phyloP scores from a whole-genome alignment of 2,329 filamentous ascomycete genomes.

The Thelonectria blattea region DNA sequence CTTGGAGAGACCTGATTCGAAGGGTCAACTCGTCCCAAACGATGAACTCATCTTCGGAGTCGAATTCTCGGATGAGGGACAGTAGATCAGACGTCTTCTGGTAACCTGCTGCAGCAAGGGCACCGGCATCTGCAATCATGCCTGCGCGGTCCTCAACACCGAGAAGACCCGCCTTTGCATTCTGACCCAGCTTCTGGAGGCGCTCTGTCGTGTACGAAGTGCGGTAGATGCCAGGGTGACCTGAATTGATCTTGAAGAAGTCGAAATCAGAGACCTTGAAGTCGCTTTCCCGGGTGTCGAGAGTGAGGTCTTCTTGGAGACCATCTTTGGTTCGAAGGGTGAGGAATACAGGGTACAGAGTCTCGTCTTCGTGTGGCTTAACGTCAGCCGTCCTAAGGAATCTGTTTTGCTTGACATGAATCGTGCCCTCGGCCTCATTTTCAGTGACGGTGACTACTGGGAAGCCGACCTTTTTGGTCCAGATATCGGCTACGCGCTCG shows the following conservation, averaged over 20 bases:
- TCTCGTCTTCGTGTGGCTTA: constrained; percentile 88
- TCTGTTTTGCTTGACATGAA: constrained; percentile 91
- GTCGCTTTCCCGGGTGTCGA: constrained; percentile 67
- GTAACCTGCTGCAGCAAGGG: constrained; percentile 87
- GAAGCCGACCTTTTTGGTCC: constrained; percentile 96
- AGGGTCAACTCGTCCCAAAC: constrained; percentile 93
- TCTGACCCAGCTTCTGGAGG: constrained; percentile 84
- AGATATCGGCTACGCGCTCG: constrained; percentile 88
- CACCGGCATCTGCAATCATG: constrained; percentile 92
- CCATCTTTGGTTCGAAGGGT: constrained; percentile 85
- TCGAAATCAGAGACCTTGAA: constrained; percentile 81
- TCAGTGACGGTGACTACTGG: constrained; percentile 86
- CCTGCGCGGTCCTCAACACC: constrained; percentile 90
- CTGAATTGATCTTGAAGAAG: constrained; percentile 96
- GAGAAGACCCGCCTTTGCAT: constrained; percentile 74
- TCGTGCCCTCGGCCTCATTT: constrained; percentile 67
- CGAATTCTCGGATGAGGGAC: constrained; percentile 83
- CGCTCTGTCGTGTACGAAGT: constrained; percentile 86
- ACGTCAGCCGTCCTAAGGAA: constrained; percentile 93
- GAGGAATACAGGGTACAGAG: constrained; percentile 88
- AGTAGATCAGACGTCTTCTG: constrained; percentile 91
- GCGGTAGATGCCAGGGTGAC: constrained; percentile 91
- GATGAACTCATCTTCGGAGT: constrained; percentile 83
- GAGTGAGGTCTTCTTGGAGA: constrained; percentile 75
- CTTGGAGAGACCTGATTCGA: constrained; percentile 78